phyloP scores from a whole-genome alignment of 257 asterid genomes.

The Hygrophila difformis region DNA sequence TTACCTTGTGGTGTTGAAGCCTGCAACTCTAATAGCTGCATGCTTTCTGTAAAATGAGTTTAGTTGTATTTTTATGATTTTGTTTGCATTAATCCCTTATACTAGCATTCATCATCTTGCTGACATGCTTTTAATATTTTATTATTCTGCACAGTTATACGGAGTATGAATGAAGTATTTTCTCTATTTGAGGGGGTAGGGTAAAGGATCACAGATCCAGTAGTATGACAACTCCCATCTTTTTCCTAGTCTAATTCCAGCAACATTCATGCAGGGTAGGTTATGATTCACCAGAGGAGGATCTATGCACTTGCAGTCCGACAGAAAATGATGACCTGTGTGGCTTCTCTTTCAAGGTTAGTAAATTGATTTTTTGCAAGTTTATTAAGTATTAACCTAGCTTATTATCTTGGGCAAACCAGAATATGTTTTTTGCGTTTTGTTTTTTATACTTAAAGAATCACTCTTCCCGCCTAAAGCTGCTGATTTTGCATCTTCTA shows the following conservation, averaged over 20 bases:
- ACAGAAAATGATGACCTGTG: constrained; percentile 14
- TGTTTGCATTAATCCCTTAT: too few relatives aligned
- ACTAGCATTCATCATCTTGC: too few relatives aligned
- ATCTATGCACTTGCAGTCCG: constrained; percentile 51
- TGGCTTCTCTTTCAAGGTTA: constrained; percentile 33
- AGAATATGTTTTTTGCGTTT: constrained; percentile 1
- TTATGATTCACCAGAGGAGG: constrained; percentile 44
- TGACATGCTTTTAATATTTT: too few relatives aligned
- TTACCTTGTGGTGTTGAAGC: background rate
- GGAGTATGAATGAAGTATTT: too few relatives aligned
- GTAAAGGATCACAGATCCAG: too few relatives aligned
- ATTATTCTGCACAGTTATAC: too few relatives aligned
- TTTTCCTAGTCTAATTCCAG: background rate
- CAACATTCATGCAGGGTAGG: constrained; percentile 34
- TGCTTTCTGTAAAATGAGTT: constrained; percentile 8
- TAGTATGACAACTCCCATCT: background rate
- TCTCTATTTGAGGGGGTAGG: too few relatives aligned
- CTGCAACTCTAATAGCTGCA: background rate
- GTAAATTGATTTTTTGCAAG: constrained; percentile 18
- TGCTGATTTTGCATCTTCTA: constrained; percentile 6
- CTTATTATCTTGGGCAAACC: too few relatives aligned
- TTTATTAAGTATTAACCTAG: too few relatives aligned
- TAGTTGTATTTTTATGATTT: constrained; percentile 3
- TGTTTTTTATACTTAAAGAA: constrained; percentile 12
- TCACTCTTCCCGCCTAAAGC: background rate